Evolutionary conservation across 805 yeast species (phyloP).

Genomic region (Nakazawaea ishiwadae): DNA sequence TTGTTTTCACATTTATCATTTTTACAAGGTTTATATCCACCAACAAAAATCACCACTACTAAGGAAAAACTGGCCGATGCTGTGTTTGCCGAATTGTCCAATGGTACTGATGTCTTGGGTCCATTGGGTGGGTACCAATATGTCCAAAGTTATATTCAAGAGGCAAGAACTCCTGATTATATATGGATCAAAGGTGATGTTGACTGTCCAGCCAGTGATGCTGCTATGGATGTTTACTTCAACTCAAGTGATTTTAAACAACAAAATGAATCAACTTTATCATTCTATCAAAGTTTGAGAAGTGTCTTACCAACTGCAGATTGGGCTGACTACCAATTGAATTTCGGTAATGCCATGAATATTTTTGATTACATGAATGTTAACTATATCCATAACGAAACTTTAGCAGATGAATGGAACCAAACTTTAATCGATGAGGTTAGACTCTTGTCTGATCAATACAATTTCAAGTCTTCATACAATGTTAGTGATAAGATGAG

Average conservation of each 20-base stretch:
- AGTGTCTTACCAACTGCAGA: slow-evolving; percentile 21
- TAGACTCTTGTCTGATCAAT: slow-evolving; percentile 32
- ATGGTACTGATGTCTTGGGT: slow-evolving; percentile 33
- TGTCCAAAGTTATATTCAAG: slow-evolving; percentile 33
- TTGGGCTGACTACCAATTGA: slow-evolving; percentile 27
- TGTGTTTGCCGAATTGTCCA: slow-evolving; percentile 29
- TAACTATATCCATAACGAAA: slow-evolving; percentile 35
- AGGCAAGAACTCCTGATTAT: slow-evolving; percentile 28
- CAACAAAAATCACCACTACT: slow-evolving; percentile 26
- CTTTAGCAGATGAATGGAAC: slow-evolving; percentile 28
- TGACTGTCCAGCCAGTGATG: slow-evolving; percentile 34
- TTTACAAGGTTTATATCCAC: slow-evolving; percentile 45
- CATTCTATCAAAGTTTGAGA: slow-evolving; percentile 33
- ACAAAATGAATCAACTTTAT: slow-evolving; percentile 30
- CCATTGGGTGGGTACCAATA: slow-evolving; percentile 44
- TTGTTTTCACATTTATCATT: slow-evolving; percentile 37
- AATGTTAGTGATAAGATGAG: slow-evolving; percentile 23
- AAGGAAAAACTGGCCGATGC: slow-evolving; percentile 20
- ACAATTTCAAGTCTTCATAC: slow-evolving; percentile 33
- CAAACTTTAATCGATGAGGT: slow-evolving; percentile 27
- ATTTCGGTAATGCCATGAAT: slow-evolving; percentile 33
- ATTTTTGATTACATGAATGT: slow-evolving; percentile 38
- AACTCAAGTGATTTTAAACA: slow-evolving; percentile 26
- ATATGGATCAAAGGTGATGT: slow-evolving; percentile 39
- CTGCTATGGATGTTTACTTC: slow-evolving; percentile 27